A percentile compares a stretch with the other conserved stretches of the same genome.
Conservation (phyloP, 768 basidiomycete species). For the Sporobolomyces roseus region DNA sequence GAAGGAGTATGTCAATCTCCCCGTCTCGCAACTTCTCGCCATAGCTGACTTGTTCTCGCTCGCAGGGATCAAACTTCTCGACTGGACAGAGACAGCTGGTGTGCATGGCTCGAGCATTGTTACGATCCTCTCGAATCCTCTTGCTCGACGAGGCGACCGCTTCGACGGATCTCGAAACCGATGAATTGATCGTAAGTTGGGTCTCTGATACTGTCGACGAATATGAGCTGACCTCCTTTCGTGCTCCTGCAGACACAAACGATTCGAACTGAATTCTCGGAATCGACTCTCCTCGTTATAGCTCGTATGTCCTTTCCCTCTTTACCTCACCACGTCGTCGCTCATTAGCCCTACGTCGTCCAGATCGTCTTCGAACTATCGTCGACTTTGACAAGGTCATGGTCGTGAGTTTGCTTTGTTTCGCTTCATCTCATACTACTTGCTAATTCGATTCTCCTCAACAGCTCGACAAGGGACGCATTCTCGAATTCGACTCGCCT, state of each 20-base stretch:
- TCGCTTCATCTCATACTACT: conserved; percentile 18
- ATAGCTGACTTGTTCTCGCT: background rate
- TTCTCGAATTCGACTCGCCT: conserved; percentile 44
- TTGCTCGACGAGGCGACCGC: conserved; percentile 44
- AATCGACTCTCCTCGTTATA: conserved; percentile 43
- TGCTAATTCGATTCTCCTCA: background rate
- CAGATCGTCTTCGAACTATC: conserved; percentile 42
- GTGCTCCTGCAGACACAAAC: conserved; percentile 23
- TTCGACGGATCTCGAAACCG: conserved; percentile 54
- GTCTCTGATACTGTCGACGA: background rate
- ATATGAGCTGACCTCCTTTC: background rate
- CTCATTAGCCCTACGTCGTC: background rate
- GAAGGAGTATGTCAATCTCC: conserved; percentile 25
- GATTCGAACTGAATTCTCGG: conserved; percentile 42
- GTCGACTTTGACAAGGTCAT: conserved; percentile 44
- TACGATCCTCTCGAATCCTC: conserved; percentile 26
- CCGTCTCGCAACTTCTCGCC: background rate
- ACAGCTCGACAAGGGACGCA: conserved; percentile 36
- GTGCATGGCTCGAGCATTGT: conserved; percentile 46
- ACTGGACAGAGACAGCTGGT: conserved; percentile 77
- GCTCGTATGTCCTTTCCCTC: conserved; percentile 25
- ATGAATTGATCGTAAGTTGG: conserved; percentile 26
- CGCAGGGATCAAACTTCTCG: conserved; percentile 65
- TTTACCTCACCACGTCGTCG: background rate
- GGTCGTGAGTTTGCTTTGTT: background rate